Percentiles rank a stretch among this genome's conserved stretches.
Evolutionary conservation across 768 basidiomycete genomes (phyloP).

Genomic region (Tylopilus vinaceipallidus): DNA sequence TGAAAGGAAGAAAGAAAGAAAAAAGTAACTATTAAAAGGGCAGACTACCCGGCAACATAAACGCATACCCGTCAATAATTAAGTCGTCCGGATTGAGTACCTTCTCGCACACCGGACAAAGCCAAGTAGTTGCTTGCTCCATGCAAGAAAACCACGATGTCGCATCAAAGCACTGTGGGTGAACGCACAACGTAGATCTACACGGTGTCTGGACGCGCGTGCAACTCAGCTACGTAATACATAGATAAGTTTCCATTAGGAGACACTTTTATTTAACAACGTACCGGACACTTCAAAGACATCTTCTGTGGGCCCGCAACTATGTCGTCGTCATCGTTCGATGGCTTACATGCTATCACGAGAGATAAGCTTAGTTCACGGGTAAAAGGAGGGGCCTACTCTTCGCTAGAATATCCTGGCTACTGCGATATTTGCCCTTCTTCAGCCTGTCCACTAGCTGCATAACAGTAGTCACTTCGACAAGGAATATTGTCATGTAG

Average conservation of each 20-base stretch:
- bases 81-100: slow-evolving; percentile 75
- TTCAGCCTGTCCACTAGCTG: slow-evolving; percentile 68
- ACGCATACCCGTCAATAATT: slow-evolving; percentile 83
- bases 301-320: slow-evolving; percentile 86
- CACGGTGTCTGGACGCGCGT: slow-evolving; percentile 81
- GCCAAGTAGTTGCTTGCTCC: slow-evolving; percentile 94
- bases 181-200: slow-evolving; percentile 84
- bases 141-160: slow-evolving; percentile 92
- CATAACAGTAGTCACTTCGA: slow-evolving; percentile 71
- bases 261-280: slow-evolving; percentile 27
- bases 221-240: slow-evolving; percentile 67
- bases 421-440: slow-evolving; percentile 61
- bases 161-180: slow-evolving; percentile 95
- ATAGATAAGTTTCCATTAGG: slow-evolving; percentile 1
- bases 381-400: slow-evolving; percentile 46
- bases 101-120: slow-evolving; percentile 91
- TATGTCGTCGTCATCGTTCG: slow-evolving; percentile 86
- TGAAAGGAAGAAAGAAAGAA: slow-evolving; percentile 28
- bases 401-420: slow-evolving; percentile 59
- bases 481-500: slow-evolving; percentile 80
- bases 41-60: background rate
- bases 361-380: background rate
- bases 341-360: slow-evolving; percentile 52
- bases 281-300: slow-evolving; percentile 90
- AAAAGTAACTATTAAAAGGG: background rate